Conservation (phyloP, 768 basidiomycete genomes). For the Tephrocybe sp. region DNA sequence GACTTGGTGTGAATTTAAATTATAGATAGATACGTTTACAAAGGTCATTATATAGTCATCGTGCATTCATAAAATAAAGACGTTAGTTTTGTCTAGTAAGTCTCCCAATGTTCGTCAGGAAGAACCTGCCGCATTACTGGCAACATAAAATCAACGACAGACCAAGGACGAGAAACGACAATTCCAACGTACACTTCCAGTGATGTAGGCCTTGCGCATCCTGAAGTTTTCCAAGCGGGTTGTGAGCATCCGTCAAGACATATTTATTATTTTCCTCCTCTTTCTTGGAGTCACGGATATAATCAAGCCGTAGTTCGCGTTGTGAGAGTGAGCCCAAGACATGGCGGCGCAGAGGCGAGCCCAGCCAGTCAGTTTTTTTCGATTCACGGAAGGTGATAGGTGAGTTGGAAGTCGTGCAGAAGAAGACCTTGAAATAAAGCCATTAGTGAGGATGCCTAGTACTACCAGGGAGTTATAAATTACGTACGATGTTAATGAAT, state of each 20-base stretch:
- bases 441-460: neutral
- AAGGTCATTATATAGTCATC: neutral
- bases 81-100: conserved; percentile 45
- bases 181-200: conserved; percentile 63
- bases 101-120: conserved; percentile 75
- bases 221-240: conserved; percentile 68
- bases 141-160: conserved; percentile 6
- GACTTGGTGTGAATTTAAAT: too few species aligned
- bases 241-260: conserved; percentile 62
- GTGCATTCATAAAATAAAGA: neutral
- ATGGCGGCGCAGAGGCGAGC: conserved; percentile 64
- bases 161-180: neutral
- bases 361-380: conserved; percentile 58
- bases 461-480: neutral
- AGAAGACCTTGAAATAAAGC: conserved; percentile 59
- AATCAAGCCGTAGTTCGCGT: conserved; percentile 54
- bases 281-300: conserved; percentile 32
- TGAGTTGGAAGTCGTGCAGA: conserved; percentile 64
- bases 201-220: conserved; percentile 62
- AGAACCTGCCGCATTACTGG: conserved; percentile 81
- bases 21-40: neutral
- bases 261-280: conserved; percentile 43
- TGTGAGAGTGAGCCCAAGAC: conserved; percentile 51
- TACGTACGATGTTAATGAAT: conserved; percentile 74
- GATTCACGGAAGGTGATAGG: conserved; percentile 62